Evolutionary conservation across 2,329 filamentous ascomycete genomes (phyloP), one percentile per base, ranked within the genome.

Genomic region (Aspergillus ruber): DNA sequence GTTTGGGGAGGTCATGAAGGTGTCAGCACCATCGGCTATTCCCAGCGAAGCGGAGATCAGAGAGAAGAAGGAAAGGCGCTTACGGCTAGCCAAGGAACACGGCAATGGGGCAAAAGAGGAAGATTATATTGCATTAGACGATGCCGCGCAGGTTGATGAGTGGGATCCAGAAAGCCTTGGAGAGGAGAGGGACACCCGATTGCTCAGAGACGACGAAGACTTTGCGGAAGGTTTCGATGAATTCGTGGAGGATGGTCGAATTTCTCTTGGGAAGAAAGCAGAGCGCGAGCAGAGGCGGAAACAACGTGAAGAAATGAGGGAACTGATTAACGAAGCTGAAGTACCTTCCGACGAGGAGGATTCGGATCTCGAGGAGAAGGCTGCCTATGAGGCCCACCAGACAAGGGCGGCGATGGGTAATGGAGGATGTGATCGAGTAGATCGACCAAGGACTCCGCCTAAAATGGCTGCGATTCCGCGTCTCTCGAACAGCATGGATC

Each of bases 211-310:
- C 29, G 91, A 97, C 58, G 91, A 97, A 63, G 89, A 97, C 60
- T 79, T 96, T 0, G 88, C 87, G 33, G 93, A 97, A 70, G 90
- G 90, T 0, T 97, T 95, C 57, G 91, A 97, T 50, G 85, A 91
- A 46, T 95, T 88, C 58, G 88, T 93, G 7, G 87, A 93, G 36
- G 88, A 95, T 62, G 89, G 87, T 7, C 81, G 82, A 6, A 80
- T 96, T 8, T 81, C 87, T 1, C 75, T 96, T 0, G 88, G 90
- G 29, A 82, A 79, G 52, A 87, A 86, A 51, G 89, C 89, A 0
- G 88, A 93, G 67, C 81, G 80, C 17, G 87, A 89, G 56, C 84
- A 78, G 41, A 67, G 79, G 43, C 77, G 75, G 45, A 79, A 78
- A 40, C 81, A 87, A 25, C 81, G 87, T 25, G 80, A 83, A 48